These are phyloP conservation scores for Candida peoriensis DNA, from an alignment of 805 yeast genomes.

Conservation along the genomic window DNA sequence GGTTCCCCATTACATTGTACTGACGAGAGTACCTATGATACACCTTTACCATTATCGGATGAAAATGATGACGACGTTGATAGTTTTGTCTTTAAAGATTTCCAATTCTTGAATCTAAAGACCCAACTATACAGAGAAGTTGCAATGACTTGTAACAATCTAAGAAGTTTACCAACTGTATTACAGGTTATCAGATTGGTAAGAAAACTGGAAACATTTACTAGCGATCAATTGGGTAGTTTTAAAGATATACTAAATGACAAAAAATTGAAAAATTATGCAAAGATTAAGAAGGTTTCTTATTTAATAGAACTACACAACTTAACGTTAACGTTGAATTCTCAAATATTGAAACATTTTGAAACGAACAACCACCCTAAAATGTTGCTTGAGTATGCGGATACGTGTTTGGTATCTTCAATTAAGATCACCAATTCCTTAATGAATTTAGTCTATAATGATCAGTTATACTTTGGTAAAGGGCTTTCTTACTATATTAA, in stretches of 20 bases:
- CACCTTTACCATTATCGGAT: constrained; percentile 27
- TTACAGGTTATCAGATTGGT: constrained; percentile 29
- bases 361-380: constrained; percentile 26
- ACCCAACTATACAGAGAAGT: constrained; percentile 27
- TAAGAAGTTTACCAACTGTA: constrained; percentile 30
- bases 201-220: constrained; percentile 30
- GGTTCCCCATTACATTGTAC: constrained; percentile 16
- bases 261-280: constrained; percentile 9
- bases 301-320: constrained; percentile 25
- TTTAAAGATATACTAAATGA: constrained; percentile 16
- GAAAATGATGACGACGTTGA: constrained; percentile 33
- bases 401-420: constrained; percentile 24
- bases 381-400: constrained; percentile 31
- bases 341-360: constrained; percentile 36
- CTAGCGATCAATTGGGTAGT: constrained; percentile 24
- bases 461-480: constrained; percentile 34
- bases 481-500: constrained; percentile 38
- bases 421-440: constrained; percentile 31
- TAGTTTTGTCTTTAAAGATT: constrained; percentile 28
- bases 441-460: constrained; percentile 28
- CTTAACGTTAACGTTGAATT: constrained; percentile 29
- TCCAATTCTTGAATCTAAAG: constrained; percentile 27
- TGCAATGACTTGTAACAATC: constrained; percentile 27
- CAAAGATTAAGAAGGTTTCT: constrained; percentile 18
- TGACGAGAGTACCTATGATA: constrained; percentile 18